Percentiles rank a stretch among this genome's conserved stretches.
Evolutionary conservation across 1,139 yeast species (phyloP).

Genomic region (Kurtzmaniella quercitrusa): DNA sequence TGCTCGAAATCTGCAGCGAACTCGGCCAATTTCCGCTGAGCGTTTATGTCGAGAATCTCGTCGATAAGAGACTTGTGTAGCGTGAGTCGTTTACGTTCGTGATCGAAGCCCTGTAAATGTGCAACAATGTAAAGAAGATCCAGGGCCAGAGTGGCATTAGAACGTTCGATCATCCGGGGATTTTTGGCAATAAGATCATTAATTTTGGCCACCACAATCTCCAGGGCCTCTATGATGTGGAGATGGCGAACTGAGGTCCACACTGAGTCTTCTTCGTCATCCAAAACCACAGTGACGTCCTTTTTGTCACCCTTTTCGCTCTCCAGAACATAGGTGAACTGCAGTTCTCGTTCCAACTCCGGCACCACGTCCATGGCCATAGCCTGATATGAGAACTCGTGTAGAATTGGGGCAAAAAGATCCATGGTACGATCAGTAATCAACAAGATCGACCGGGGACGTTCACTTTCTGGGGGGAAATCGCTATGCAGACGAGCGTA

Average conservation of each 20-base stretch:
- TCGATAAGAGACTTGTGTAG: conserved; percentile 60
- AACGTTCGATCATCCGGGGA: conserved; percentile 63
- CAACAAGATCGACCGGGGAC: conserved; percentile 70
- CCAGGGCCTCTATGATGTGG: conserved; percentile 76
- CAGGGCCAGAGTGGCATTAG: conserved; percentile 54
- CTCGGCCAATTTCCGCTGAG: conserved; percentile 52
- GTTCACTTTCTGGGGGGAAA: conserved; percentile 49
- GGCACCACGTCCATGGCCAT: conserved; percentile 76
- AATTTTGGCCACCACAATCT: conserved; percentile 54
- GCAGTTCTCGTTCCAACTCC: conserved; percentile 45
- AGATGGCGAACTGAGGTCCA: conserved; percentile 73
- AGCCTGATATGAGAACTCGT: conserved; percentile 92
- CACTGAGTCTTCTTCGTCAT: conserved; percentile 66
- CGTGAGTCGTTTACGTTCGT: conserved; percentile 57
- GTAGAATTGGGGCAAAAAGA: conserved; percentile 76
- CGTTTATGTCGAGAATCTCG: conserved; percentile 50
- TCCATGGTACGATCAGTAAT: conserved; percentile 84
- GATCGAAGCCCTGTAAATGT: conserved; percentile 63
- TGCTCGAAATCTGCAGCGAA: conserved; percentile 70
- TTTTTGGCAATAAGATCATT: conserved; percentile 68
- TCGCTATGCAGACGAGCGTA: conserved; percentile 68
- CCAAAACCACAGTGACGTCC: conserved; percentile 38
- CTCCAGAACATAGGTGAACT: conserved; percentile 59
- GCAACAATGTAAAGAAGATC: conserved; percentile 67
- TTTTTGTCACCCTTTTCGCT: conserved; percentile 52